These are phyloP conservation scores for Paragyromitra xinjiangensis DNA, from an alignment of 495 filamentous ascomycete species.

Conservation along the genomic window DNA sequence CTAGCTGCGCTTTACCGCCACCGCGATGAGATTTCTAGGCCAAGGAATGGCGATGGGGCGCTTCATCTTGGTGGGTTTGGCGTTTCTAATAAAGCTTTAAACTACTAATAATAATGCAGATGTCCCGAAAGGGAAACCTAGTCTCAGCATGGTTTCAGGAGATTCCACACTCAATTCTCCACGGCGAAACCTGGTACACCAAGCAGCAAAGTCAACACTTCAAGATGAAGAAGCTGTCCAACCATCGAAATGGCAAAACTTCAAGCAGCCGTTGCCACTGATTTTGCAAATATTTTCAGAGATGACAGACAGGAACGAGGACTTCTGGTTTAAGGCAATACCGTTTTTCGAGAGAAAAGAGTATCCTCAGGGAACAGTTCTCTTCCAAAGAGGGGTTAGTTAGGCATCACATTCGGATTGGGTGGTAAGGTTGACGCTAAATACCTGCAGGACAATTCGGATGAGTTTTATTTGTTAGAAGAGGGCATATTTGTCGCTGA, in stretches of 20 bases:
- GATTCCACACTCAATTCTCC: conserved; percentile 76
- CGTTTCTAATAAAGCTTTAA: not conserved
- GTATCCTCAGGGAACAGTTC: conserved; percentile 71
- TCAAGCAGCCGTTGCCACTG: conserved; percentile 87
- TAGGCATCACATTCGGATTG: not conserved
- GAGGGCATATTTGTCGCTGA: conserved; percentile 85
- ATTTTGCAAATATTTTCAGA: conserved; percentile 92
- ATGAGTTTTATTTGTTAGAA: conserved; percentile 92
- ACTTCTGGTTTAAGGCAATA: conserved; percentile 87
- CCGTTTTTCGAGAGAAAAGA: conserved; percentile 74
- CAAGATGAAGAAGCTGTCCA: conserved; percentile 65
- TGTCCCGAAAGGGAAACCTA: conserved; percentile 49
- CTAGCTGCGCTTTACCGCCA: conserved; percentile 79
- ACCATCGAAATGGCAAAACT: conserved; percentile 75
- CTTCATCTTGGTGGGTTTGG: conserved; percentile 39
- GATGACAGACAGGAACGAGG: conserved; percentile 81
- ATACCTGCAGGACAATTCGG: conserved; percentile 52
- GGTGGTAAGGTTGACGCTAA: conserved; percentile 50
- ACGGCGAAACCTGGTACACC: conserved; percentile 76
- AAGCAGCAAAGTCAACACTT: conserved; percentile 77
- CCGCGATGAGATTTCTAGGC: conserved; percentile 43
- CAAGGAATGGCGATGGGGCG: not conserved
- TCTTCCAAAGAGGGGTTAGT: conserved; percentile 77
- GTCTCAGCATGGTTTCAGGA: conserved; percentile 52
- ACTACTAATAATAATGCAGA: conserved; percentile 45